Percentiles rank a stretch among this genome's conserved stretches.
phyloP scores from a whole-genome alignment of 495 filamentous ascomycete species.

The Sabuloglossum arenarium region DNA sequence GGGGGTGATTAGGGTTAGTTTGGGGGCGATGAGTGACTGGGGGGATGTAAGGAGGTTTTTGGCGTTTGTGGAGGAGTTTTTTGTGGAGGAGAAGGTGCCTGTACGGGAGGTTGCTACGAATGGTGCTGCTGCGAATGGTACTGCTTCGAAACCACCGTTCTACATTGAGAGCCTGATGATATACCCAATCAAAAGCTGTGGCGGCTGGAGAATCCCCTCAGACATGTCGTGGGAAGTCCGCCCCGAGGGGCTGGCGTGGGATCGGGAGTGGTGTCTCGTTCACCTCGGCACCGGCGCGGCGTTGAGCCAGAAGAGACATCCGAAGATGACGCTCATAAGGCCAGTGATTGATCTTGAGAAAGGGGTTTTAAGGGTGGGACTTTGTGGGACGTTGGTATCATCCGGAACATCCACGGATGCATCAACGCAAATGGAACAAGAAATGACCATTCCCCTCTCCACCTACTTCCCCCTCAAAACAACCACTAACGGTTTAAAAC shows the following conservation, averaged over 20 bases:
- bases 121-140: neutral
- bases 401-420: no score
- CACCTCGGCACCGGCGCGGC: slow-evolving; percentile 61
- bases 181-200: slow-evolving; percentile 78
- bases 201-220: slow-evolving; percentile 46
- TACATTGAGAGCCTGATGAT: slow-evolving; percentile 20
- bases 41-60: slow-evolving; percentile 38
- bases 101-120: no score
- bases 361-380: slow-evolving; percentile 29
- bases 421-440: no score
- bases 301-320: slow-evolving; percentile 65
- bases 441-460: slow-evolving; percentile 43
- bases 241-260: slow-evolving; percentile 68
- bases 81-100: slow-evolving; percentile 12
- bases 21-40: slow-evolving; percentile 53
- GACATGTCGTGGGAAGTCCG: slow-evolving; percentile 50
- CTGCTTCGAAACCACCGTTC: slow-evolving; percentile 1
- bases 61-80: slow-evolving; percentile 32
- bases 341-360: slow-evolving; percentile 44
- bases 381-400: slow-evolving; percentile 9
- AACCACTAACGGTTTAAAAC: slow-evolving; percentile 6
- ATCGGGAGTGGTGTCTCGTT: slow-evolving; percentile 83
- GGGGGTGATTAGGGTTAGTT: slow-evolving; percentile 42
- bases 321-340: slow-evolving; percentile 59
- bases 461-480: slow-evolving; percentile 25